Evolutionary conservation across 2,329 filamentous ascomycete species (phyloP).

Genomic region (Rhinocladiella mackenziei): DNA sequence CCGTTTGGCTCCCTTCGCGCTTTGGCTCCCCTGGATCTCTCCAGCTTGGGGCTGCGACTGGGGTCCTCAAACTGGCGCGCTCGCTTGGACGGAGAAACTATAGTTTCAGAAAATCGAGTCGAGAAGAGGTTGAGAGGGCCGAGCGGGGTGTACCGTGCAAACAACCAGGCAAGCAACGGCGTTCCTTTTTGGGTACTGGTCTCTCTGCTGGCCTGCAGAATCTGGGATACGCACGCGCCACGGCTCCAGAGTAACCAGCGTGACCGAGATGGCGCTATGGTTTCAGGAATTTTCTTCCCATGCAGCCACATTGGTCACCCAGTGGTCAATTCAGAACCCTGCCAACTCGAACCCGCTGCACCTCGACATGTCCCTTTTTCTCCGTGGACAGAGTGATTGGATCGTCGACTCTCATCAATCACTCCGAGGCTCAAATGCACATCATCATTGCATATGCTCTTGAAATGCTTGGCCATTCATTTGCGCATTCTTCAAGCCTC

Average conservation of each 20-base stretch:
- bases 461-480: constrained; percentile 26
- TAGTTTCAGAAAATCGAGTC: constrained; percentile 11
- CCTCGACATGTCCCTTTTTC: constrained; percentile 12
- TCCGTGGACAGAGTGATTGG: constrained; percentile 22
- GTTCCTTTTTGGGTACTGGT: not conserved
- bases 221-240: constrained; percentile 25
- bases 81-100: constrained; percentile 13
- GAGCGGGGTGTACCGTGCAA: not conserved
- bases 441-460: constrained; percentile 18
- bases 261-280: constrained; percentile 21
- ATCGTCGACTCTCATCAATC: not conserved
- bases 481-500: constrained; percentile 29
- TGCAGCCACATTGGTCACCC: constrained; percentile 20
- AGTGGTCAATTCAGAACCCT: not conserved
- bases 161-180: not conserved
- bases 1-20: too few species aligned
- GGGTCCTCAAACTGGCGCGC: constrained; percentile 17
- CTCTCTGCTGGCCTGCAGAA: constrained; percentile 9
- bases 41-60: too few species aligned
- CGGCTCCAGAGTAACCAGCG: constrained; percentile 1
- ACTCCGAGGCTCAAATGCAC: constrained; percentile 13
- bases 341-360: constrained; percentile 3
- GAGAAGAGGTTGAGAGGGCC: not conserved
- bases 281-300: constrained; percentile 24
- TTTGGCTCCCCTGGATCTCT: too few species aligned